Conservation (phyloP, 1,139 yeast genomes). For the Protomyces inundatus region DNA sequence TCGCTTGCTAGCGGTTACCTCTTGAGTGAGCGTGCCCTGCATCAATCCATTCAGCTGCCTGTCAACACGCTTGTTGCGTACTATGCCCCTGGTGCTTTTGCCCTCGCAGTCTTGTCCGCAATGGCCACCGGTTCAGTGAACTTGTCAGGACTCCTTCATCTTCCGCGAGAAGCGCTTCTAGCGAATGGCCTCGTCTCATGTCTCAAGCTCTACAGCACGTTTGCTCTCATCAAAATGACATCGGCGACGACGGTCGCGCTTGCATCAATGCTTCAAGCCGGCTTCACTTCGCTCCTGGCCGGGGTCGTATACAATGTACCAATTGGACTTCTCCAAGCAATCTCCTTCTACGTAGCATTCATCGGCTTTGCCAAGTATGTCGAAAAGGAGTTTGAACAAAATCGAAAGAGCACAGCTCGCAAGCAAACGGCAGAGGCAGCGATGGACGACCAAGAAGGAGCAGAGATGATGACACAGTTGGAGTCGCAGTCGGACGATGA, state of each 20-base stretch:
- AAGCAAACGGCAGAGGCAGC: neutral
- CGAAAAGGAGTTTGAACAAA: slow-evolving; percentile 4
- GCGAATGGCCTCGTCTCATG: slow-evolving; percentile 7
- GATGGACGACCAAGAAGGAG: neutral
- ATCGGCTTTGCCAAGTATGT: slow-evolving; percentile 15
- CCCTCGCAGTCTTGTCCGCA: neutral
- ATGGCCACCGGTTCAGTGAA: neutral
- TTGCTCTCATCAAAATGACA: slow-evolving; percentile 5
- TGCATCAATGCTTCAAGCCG: slow-evolving; percentile 6
- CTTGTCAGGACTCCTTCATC: neutral
- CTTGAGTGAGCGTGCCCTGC: slow-evolving; percentile 1
- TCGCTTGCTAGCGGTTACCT: slow-evolving; percentile 5
- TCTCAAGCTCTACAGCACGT: slow-evolving; percentile 2
- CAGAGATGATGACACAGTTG: neutral
- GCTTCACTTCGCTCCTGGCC: slow-evolving; percentile 10
- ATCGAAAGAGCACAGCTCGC: neutral
- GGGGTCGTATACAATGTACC: slow-evolving; percentile 16
- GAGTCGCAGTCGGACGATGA: neutral
- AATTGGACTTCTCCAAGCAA: slow-evolving; percentile 4
- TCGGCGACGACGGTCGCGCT: slow-evolving; percentile 17
- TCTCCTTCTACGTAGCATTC: slow-evolving; percentile 8
- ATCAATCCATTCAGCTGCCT: neutral
- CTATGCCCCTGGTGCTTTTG: slow-evolving; percentile 2
- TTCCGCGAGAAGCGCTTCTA: slow-evolving; percentile 4
- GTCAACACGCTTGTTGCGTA: neutral